phyloP scores from a whole-genome alignment of 768 basidiomycete genomes.

The Lyophyllum decastes region DNA sequence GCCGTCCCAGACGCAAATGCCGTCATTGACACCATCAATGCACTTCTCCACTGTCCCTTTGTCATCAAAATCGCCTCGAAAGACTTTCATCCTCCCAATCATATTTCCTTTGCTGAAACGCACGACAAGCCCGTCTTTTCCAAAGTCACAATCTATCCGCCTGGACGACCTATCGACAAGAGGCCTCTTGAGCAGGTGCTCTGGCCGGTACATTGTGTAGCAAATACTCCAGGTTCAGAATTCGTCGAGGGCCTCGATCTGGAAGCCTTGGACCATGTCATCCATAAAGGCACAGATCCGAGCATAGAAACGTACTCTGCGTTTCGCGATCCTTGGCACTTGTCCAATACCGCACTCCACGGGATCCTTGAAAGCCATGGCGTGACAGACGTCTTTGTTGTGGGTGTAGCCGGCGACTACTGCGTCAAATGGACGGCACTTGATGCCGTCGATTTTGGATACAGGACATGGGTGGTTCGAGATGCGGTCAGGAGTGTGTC shows the following conservation, averaged over 20 bases:
- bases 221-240: conserved; percentile 56
- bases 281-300: conserved; percentile 56
- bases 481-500: conserved; percentile 50
- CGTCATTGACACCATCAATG: conserved; percentile 58
- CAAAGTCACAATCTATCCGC: conserved; percentile 43
- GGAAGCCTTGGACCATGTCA: conserved; percentile 39
- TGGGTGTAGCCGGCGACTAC: conserved; percentile 77
- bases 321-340: conserved; percentile 62
- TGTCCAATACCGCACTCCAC: conserved; percentile 48
- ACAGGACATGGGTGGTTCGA: conserved; percentile 49
- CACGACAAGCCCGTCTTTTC: conserved; percentile 37
- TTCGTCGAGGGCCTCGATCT: conserved; percentile 56
- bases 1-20: conserved; percentile 63
- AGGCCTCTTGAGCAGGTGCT: conserved; percentile 52
- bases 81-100: conserved; percentile 59
- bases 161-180: conserved; percentile 32
- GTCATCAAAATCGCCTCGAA: conserved; percentile 51
- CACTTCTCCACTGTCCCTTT: conserved; percentile 61
- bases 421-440: conserved; percentile 67
- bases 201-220: conserved; percentile 85
- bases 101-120: conserved; percentile 71
- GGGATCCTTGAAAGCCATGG: conserved; percentile 36
- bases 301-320: conserved; percentile 82
- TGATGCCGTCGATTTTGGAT: conserved; percentile 51
- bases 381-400: conserved; percentile 62